Evolutionary conservation across 768 basidiomycete genomes (phyloP), one percentile per base, ranked within the genome.

Genomic region (Austroboletus festivus): DNA sequence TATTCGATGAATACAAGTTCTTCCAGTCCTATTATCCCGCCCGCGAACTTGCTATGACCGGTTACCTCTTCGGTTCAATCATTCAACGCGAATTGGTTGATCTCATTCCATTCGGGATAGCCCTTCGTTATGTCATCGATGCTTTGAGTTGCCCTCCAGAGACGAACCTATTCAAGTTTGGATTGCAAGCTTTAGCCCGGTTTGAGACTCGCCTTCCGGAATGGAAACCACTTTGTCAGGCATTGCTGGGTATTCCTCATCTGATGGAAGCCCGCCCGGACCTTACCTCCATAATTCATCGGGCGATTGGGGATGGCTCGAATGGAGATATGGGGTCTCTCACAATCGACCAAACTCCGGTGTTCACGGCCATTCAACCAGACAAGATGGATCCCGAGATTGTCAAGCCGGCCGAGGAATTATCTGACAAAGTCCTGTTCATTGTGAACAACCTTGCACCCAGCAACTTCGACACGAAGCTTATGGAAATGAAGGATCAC

Each of bases 1-100:
- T 99, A 38, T 97, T 99, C 71, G 96, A 98, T 81, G 96, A 99
- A 72, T 96, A 96, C 82, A 94, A 93, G 62, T 99, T 97, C 77
- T 96, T 98, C 82, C 92, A 95, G 64, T 87, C 89, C 34, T 96
- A 87, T 70, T 93, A 93, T 61, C 96, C 96, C 21, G 77, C 89
- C 33, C 88, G 93, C 55, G 93, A 98, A 71, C 78, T 98, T 39
- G 83, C 85, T 44, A 93, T 98, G 84, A 98, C 96, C 7, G 96
- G 90, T 40, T 87, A 92, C 62, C 80, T 99, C 23, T 98, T 98
- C 54, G 96, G 96, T 28, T 93, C 93, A 24, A 80, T 99, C 59
- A 96, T 99, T 56, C 90, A 96, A 56, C 83, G 88, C 62, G 85
- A 91, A 58, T 80, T 99, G 42, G 85, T 99, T 60, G 92, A 98